phyloP scores from a whole-genome alignment of 345 rosid genomes.

The Lumnitzera racemosa region DNA sequence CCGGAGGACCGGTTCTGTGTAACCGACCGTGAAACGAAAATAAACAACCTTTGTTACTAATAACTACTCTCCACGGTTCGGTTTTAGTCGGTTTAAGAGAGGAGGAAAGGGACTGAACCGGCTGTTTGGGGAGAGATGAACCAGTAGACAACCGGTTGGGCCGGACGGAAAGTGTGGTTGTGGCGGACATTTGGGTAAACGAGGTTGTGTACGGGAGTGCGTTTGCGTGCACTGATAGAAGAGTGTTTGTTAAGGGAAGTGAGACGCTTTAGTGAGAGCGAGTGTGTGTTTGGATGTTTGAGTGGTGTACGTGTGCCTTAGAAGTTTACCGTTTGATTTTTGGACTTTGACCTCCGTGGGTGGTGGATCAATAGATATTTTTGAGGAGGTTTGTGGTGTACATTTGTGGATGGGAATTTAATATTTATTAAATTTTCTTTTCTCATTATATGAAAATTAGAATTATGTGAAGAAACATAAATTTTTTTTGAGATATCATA shows the following conservation, averaged over 20 bases:
- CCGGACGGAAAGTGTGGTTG: constrained; percentile 61
- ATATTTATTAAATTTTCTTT: no score
- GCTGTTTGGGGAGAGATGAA: constrained; percentile 26
- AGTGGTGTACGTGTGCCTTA: not conserved
- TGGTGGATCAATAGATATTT: not conserved
- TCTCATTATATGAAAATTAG: no score
- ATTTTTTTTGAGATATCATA: no score
- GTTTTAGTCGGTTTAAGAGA: constrained; percentile 11
- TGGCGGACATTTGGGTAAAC: constrained; percentile 50
- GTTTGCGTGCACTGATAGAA: not conserved
- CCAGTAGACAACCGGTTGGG: constrained; percentile 45
- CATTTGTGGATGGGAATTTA: no score
- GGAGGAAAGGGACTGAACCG: constrained; percentile 13
- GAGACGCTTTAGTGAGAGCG: not conserved
- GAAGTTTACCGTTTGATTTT: not conserved
- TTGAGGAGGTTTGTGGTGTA: not conserved
- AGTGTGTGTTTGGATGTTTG: not conserved
- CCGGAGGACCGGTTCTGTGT: constrained; percentile 17
- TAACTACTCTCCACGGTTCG: constrained; percentile 30
- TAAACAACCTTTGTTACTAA: constrained; percentile 1
- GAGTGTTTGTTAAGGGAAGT: no score
- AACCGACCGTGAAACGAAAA: constrained; percentile 15
- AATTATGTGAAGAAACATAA: no score
- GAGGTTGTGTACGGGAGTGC: constrained; percentile 11
- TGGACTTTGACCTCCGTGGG: no score